Evolutionary conservation across 805 yeast species (phyloP).

Genomic region (Yamadazyma endophytica): DNA sequence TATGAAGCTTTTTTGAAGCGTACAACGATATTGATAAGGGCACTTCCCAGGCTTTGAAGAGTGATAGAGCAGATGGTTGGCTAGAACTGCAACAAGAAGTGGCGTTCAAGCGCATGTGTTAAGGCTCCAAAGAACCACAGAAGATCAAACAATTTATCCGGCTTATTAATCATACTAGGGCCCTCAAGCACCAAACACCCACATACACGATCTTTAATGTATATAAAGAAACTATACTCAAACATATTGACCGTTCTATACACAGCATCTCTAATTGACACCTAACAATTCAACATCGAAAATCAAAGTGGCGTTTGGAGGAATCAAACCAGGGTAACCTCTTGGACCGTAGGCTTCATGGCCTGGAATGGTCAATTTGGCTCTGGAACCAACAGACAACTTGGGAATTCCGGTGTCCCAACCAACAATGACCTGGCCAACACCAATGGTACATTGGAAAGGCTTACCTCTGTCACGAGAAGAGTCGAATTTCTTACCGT

Average conservation of each 20-base stretch:
- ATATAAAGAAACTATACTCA: neutral
- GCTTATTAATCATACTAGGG: no score
- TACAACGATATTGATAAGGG: neutral
- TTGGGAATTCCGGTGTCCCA: slow-evolving; percentile 96
- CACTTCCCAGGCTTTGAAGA: no score
- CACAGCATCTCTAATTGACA: slow-evolving; percentile 35
- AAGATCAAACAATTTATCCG: no score
- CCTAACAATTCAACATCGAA: slow-evolving; percentile 74
- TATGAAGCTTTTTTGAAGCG: slow-evolving; percentile 2
- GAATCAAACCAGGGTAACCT: slow-evolving; percentile 96
- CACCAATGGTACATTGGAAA: slow-evolving; percentile 91
- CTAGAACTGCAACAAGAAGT: no score
- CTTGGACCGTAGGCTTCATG: slow-evolving; percentile 89
- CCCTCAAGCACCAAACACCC: no score
- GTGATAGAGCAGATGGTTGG: no score
- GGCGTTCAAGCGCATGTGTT: no score
- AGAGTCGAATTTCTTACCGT: slow-evolving; percentile 94
- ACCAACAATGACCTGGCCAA: slow-evolving; percentile 93
- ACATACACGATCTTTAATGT: no score
- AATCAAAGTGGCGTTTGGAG: slow-evolving; percentile 91
- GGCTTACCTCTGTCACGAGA: slow-evolving; percentile 94
- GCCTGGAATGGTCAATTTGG: slow-evolving; percentile 88
- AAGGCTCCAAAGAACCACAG: no score
- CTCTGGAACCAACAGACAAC: slow-evolving; percentile 89
- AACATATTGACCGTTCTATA: neutral